Base-by-base conservation (phyloP, 2,329 filamentous ascomycete genomes). In the Colletotrichum eleusines region DNA sequence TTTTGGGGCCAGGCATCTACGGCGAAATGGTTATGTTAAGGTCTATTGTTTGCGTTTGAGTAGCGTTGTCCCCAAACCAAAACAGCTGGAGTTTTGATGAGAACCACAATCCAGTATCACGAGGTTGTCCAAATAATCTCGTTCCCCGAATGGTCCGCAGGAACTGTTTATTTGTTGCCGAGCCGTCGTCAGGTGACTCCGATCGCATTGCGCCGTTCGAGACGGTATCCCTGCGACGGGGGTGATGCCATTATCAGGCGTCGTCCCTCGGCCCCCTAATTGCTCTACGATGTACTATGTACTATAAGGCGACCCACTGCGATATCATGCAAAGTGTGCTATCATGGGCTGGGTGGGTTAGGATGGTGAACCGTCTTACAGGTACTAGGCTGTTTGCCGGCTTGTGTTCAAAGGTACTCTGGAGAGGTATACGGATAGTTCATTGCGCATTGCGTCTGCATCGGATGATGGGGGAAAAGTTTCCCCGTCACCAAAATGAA, bases 21-120 rank as follows among this genome's bases (percentile, higher is more conserved):
- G 33, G 53, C 64, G 58, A 69, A 59, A 20, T 54, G 55, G 48
- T 58, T n/a, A 28, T 58, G 63, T 46, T 46, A 46, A 63, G 31
- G 68, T 62, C 51, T 50, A 59, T 68, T 68, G 31, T 66, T 54
- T 71, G 65, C 63, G 31, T 63, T 53, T 33, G 18, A 42, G 60
- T 51, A 60, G 28, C 23, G 6, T 58, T 69, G 54, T 69, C 31
- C 57, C 42, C 46, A 60, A 63, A 48, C 60, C 60, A 63, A 53
- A 54, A 63, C 35, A 54, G 59, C 69, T 46, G 69, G 69, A 69
- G 69, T 71, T 71, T 69, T 71, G 65, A 69, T 69, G 68, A 54
- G n/a, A 63, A 46, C 20, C 51, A 40, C 12, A 57, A 67, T 55
- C 38, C 20, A 26, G 54, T 28, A 44, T 54, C 46, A 62, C 26